Percentiles rank a stretch among this genome's conserved stretches.
Evolutionary conservation across 2,329 filamentous ascomycete genomes (phyloP).

Genomic region (Whalleya microplaca): DNA sequence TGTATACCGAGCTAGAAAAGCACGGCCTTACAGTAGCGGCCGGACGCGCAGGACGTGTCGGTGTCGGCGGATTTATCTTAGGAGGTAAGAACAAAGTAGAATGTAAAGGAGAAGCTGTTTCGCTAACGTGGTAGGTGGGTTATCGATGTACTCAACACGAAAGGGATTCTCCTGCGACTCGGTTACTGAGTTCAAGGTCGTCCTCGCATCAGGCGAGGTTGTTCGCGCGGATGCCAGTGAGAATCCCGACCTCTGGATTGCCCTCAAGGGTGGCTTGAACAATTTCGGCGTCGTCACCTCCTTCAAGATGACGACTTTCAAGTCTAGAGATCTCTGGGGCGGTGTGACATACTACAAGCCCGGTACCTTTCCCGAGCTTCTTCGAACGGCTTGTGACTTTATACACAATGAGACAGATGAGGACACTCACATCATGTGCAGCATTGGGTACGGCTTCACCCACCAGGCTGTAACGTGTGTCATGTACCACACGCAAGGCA

Average conservation of each 20-base stretch:
- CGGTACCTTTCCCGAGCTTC: constrained; percentile 17
- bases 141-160: constrained; percentile 14
- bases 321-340: constrained; percentile 16
- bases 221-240: constrained; percentile 15
- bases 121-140: not conserved
- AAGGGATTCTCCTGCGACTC: constrained; percentile 27
- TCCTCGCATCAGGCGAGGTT: constrained; percentile 16
- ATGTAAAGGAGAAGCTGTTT: not conserved
- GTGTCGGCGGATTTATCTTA: constrained; percentile 16
- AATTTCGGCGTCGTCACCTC: constrained; percentile 26
- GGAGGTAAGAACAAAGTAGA: constrained; percentile 6
- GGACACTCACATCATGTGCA: constrained; percentile 22
- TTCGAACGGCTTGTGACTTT: constrained; percentile 21
- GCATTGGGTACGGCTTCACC: constrained; percentile 18
- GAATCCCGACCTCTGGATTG: constrained; percentile 23
- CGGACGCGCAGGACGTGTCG: constrained; percentile 16
- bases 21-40: constrained; percentile 17
- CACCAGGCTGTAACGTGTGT: constrained; percentile 22
- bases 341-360: constrained; percentile 23
- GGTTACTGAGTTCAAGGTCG: constrained; percentile 23
- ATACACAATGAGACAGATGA: constrained; percentile 18
- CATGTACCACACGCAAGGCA: constrained; percentile 26
- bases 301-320: constrained; percentile 21
- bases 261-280: constrained; percentile 25
- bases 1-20: constrained; percentile 21